These are phyloP conservation scores for Ilyonectria mors-panacis DNA, from an alignment of 2,329 filamentous ascomycete genomes.

Conservation along the genomic window DNA sequence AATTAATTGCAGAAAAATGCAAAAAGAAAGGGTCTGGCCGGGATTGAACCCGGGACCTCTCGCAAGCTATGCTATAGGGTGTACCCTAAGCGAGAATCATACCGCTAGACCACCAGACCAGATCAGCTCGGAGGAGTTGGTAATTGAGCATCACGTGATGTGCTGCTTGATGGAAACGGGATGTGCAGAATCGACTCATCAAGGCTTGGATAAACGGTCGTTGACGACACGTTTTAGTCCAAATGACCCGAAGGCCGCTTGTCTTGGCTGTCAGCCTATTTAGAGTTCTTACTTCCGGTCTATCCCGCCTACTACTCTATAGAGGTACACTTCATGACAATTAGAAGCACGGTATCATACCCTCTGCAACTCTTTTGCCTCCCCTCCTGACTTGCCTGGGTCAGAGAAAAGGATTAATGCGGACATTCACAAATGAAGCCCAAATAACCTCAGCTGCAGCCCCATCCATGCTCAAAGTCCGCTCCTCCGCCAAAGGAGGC, in stretches of 20 bases:
- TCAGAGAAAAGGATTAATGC: background rate
- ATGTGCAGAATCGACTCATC: background rate
- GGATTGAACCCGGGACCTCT: slow-evolving; percentile 64
- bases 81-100: slow-evolving; percentile 80
- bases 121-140: slow-evolving; percentile 10
- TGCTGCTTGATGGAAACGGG: background rate
- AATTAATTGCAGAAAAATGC: background rate
- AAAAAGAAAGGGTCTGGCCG: slow-evolving; percentile 60
- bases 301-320: background rate
- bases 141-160: slow-evolving; percentile 25
- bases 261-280: background rate
- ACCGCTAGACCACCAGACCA: slow-evolving; percentile 75
- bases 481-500: slow-evolving; percentile 36
- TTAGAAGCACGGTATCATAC: background rate
- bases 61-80: slow-evolving; percentile 57
- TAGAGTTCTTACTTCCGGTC: background rate
- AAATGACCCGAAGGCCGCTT: background rate
- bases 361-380: background rate
- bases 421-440: background rate
- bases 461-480: slow-evolving; percentile 36
- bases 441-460: background rate
- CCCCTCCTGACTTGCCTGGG: background rate
- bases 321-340: background rate
- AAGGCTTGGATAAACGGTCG: background rate
- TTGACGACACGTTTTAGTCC: background rate